Evolutionary conservation across 768 basidiomycete genomes (phyloP).

Genomic region (Lentinus tigrinus): DNA sequence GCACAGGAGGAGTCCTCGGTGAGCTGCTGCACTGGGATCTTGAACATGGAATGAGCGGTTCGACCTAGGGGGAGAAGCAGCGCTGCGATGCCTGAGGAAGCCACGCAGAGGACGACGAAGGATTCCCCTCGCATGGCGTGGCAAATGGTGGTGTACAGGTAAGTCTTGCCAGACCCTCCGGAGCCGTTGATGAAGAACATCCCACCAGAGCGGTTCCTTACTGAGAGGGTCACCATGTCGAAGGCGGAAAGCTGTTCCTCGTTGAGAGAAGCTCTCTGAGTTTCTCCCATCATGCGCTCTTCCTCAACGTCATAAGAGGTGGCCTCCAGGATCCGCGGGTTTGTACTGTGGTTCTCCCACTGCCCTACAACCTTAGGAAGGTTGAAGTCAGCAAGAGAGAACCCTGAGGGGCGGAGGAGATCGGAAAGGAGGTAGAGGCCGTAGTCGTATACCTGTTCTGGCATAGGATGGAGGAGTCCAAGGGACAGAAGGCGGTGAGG

Average conservation of each 20-base stretch:
- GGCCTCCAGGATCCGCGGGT: conserved; percentile 35
- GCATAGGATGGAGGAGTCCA: conserved; percentile 20
- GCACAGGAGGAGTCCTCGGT: conserved; percentile 30
- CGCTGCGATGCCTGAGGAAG: conserved; percentile 41
- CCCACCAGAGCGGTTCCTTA: background rate
- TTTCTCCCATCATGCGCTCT: background rate
- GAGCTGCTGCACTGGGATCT: conserved; percentile 40
- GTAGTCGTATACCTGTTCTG: conserved; percentile 39
- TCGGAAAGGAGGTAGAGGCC: conserved; percentile 41
- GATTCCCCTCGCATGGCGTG: conserved; percentile 12
- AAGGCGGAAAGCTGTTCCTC: background rate
- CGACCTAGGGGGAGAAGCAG: conserved; percentile 42
- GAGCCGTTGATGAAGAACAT: background rate
- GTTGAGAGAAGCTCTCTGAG: background rate
- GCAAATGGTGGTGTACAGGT: conserved; percentile 25
- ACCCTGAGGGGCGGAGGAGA: conserved; percentile 24
- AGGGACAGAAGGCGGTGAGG: conserved; percentile 17
- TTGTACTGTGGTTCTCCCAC: conserved; percentile 27
- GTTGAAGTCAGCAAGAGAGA: conserved; percentile 21
- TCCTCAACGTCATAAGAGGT: conserved; percentile 25
- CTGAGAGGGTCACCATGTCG: background rate
- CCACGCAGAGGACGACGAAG: conserved; percentile 1
- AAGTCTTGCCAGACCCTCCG: background rate
- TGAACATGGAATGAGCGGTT: conserved; percentile 49
- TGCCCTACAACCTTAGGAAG: conserved; percentile 33